Evolutionary conservation across 139 green algal genomes (phyloP), one percentile per base, ranked within the genome.

Genomic region (Coccomyxa sp.): DNA sequence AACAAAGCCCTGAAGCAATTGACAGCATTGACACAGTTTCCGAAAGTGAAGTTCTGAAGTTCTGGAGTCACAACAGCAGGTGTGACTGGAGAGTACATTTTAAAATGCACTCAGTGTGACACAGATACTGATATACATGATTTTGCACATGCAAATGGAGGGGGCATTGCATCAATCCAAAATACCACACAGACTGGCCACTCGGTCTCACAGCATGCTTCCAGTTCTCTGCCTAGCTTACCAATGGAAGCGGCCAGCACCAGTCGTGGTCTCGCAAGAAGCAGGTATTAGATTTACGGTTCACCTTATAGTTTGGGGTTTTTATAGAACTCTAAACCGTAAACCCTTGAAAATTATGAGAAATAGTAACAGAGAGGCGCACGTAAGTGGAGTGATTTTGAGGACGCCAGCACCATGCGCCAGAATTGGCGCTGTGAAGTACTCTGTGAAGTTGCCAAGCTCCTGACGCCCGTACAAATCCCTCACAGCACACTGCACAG

Each of bases 401-500:
- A 81, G 77, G 17, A 45, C 77, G 9, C 51, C 18, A 28, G 25
- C 77, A 13, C 45, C 45, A 31, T 81, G 77, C 38, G 77, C 51
- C 45, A 32, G 0, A 14, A 81, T 45, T 10, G 77, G 38, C 77
- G 66, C 83, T 30, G 79, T 86, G 83, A 81, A 86, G 14, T 51
- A 68, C 16, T 63, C 57, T 51, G 67, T 76, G 57, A 78, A 86
- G 9, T 32, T 79, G 9, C 88, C 90, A 32, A 93, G 77, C 74
- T 93, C 88, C 16, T 78, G 45, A 51, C 84, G 67, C 21, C 78
- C 83, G 45, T 86, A 92, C 71, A 93, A 81, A 77, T 94, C 90
- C 57, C 89, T 77, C 74, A 93, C 89, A 3, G 75, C 57, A 1
- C 82, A 86, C 67, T 84, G 32, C 25, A 28, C 58, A 71, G 27